These are phyloP conservation scores for Yamadazyma dendronema DNA, from an alignment of 1,139 yeast genomes.

Conservation along the genomic window DNA sequence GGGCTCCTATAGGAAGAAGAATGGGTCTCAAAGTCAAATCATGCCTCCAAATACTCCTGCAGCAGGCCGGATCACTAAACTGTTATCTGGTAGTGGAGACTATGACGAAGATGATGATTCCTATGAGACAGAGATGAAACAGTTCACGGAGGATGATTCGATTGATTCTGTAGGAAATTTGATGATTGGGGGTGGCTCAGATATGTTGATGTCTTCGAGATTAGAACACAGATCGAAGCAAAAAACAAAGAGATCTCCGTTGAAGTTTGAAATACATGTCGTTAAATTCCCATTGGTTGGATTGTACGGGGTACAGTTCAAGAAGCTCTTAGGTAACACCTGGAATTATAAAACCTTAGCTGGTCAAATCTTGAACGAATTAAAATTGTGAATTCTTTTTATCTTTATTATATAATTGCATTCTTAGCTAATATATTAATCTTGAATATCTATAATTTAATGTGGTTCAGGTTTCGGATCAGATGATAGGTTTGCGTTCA, in stretches of 20 bases:
- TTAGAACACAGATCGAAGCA: constrained; percentile 42
- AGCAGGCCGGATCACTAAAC: constrained; percentile 39
- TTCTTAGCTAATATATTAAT: not conserved
- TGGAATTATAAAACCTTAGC: constrained; percentile 97
- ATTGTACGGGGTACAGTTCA: constrained; percentile 91
- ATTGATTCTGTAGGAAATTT: constrained; percentile 58
- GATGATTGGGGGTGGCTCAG: constrained; percentile 55
- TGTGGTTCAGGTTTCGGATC: not conserved
- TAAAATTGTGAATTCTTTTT: constrained; percentile 50
- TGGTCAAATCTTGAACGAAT: constrained; percentile 74
- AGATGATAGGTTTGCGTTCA: no score
- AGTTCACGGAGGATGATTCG: constrained; percentile 51
- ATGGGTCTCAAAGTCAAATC: constrained; percentile 45
- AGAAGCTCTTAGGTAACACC: constrained; percentile 88
- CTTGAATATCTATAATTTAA: not conserved
- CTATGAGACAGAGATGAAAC: constrained; percentile 24
- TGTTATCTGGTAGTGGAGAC: constrained; percentile 42
- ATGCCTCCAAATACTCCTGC: constrained; percentile 55
- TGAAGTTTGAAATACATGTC: constrained; percentile 87
- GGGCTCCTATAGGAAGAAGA: constrained; percentile 44
- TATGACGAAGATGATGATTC: constrained; percentile 25
- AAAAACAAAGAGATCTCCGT: constrained; percentile 42
- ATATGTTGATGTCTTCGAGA: constrained; percentile 62
- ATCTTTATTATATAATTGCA: constrained; percentile 1
- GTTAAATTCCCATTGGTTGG: constrained; percentile 92